Evolutionary conservation across 2,329 filamentous ascomycete genomes (phyloP).

Genomic region (Aspergillus sp.): DNA sequence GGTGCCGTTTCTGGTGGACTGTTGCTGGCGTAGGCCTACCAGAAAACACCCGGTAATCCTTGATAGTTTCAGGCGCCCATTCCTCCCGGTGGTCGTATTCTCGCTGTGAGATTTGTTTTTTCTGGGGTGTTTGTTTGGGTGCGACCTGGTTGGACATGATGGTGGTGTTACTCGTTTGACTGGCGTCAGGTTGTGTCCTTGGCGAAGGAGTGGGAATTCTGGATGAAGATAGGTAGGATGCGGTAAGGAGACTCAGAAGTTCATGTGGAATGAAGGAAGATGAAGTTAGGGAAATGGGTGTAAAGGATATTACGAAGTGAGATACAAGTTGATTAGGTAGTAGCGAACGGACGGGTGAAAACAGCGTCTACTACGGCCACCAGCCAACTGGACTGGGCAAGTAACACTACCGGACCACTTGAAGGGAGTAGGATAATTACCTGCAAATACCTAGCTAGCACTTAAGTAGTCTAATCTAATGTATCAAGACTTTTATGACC

Average conservation of each 20-base stretch:
- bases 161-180: slow-evolving; percentile 1
- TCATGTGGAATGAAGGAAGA: not conserved
- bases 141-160: not conserved
- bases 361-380: not conserved
- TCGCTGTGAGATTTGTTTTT: slow-evolving; percentile 11
- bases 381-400: not conserved
- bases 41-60: not conserved
- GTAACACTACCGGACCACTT: no score
- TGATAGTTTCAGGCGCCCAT: slow-evolving; percentile 16
- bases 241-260: not conserved
- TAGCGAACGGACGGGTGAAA: not conserved
- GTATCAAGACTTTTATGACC: not conserved
- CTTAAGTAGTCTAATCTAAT: not conserved
- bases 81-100: slow-evolving; percentile 15
- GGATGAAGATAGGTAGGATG: not conserved
- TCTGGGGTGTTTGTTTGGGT: slow-evolving; percentile 11
- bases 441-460: no score
- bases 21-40: not conserved
- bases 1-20: not conserved
- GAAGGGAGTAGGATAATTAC: no score
- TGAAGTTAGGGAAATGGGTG: not conserved
- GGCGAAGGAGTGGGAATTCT: no score
- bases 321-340: not conserved
- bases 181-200: not conserved
- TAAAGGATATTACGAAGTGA: not conserved